Evolutionary conservation across 805 yeast species (phyloP), one percentile per base, ranked within the genome.

Genomic region (Phaffomyces opuntiae): DNA sequence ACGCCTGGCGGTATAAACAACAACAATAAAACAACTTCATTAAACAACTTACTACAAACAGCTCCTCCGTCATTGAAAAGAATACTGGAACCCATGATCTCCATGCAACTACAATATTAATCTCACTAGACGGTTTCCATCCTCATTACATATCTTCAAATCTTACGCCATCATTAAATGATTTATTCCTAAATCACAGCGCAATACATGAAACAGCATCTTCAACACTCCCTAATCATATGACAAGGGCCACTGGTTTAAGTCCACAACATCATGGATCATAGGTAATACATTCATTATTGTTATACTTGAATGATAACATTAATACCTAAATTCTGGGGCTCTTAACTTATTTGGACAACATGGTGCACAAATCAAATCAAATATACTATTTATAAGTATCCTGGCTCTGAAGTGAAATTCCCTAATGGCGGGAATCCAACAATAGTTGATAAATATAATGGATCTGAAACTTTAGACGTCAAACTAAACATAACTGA

Each of bases 321-420:
- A 4, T 58, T 77, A 25, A 77, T 74, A 35, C 67, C 63, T 13
- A 73, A 68, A 21, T 88, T 80, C 73, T 89, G 96, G 95, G 91
- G 89, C 25, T 95, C 96, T 24, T 91, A 87, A 59, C 93, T 96
- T 0, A 57, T 90, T 19, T 90, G 97, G 97, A 67, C 73, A 31
- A 86, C 95, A 1, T 88, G 91, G 0, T 69, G 69, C 25, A 61
- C 62, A 17, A 84, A 84, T 48, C 82, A 80, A 7, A 73, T 83
- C 2, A 66, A 67, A 4, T 65, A 83, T 6, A 93, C 89, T 0
- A 83, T 87, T n/a, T 95, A 88, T 63, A 89, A 87, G 96, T 90
- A 95, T 95, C 96, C 96, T 0, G 96, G 96, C 2, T 80, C 89
- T 48, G 96, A 88, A 54, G 95, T 81, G 7, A 72, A 74, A 24